These are phyloP conservation scores for Ganoderma meredithae DNA, from an alignment of 1,284 basidiomycete species.

Conservation along the genomic window DNA sequence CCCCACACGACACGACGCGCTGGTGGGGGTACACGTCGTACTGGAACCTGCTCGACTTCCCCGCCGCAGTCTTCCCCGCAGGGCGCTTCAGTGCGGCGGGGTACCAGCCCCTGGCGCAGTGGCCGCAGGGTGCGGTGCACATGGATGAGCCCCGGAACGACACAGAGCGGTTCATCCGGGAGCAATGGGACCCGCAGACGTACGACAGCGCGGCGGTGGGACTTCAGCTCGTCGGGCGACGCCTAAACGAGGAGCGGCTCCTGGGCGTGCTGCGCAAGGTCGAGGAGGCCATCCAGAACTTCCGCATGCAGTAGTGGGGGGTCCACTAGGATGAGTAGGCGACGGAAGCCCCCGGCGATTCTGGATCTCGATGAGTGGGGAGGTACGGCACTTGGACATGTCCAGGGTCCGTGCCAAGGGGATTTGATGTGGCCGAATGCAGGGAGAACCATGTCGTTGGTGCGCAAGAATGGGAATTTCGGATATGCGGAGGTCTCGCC, in stretches of 20 bases:
- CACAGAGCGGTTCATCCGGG: slow-evolving; percentile 47
- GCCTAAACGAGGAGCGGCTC: slow-evolving; percentile 57
- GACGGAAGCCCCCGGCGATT: slow-evolving; percentile 8
- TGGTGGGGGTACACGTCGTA: slow-evolving; percentile 63
- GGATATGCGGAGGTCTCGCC: slow-evolving; percentile 3
- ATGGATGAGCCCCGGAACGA: slow-evolving; percentile 45
- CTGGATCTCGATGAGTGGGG: slow-evolving; percentile 10
- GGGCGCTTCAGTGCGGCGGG: slow-evolving; percentile 40
- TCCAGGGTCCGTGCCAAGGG: neutral
- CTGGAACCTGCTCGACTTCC: slow-evolving; percentile 66
- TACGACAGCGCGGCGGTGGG: slow-evolving; percentile 55
- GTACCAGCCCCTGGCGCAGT: slow-evolving; percentile 27
- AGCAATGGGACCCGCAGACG: slow-evolving; percentile 52
- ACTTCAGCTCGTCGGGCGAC: slow-evolving; percentile 56
- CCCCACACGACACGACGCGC: slow-evolving; percentile 56
- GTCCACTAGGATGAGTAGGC: too few species aligned
- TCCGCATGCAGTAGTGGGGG: slow-evolving; percentile 16
- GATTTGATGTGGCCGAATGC: slow-evolving; percentile 14
- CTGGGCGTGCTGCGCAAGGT: slow-evolving; percentile 53
- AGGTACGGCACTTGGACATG: neutral
- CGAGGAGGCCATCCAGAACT: slow-evolving; percentile 42
- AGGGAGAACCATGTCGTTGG: neutral
- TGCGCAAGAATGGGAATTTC: neutral
- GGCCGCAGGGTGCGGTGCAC: slow-evolving; percentile 32
- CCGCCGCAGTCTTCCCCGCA: slow-evolving; percentile 61